Evolutionary conservation across 208 protist species (phyloP), one percentile per base, ranked within the genome.

Genomic region (Trypanosoma lewisi): DNA sequence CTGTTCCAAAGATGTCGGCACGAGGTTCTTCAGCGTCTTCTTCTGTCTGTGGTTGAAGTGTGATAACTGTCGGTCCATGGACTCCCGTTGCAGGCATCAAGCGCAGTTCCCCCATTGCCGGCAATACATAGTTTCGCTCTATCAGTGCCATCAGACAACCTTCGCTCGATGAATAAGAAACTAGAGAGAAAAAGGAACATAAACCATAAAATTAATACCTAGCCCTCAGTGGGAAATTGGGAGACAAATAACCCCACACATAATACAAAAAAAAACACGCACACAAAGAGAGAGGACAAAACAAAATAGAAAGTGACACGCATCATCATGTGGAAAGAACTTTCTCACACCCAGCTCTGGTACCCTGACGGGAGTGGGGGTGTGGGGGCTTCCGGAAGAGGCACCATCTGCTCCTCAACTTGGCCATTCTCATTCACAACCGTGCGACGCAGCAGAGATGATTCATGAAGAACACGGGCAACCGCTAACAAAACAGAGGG

Each of bases 381-480:
- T 12, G 57, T 37, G 2, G 77, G 68, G 0, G 73, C 77, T 33
- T 78, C 77, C 1, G 85, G 85, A 44, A 77, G 75, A 1, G 75
- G 70, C 3, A 91, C 60, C 23, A 77, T 12, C 65, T 81, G 44
- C 70, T 87, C 75, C 55, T 76, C 74, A 34, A 83, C 58, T 36
- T 63, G 49, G 11, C 70, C 78, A 25, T 73, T 60, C 3, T n/a
- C 62, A 19, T 75, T 76, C 50, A 83, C 72, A 4, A 51, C 66
- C 16, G 69, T 25, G 4, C 80, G 78, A 30, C 69, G 70, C 21
- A 93, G 80, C 5, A 83, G 68, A 19, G 76, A 53, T 4, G 80
- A 75, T 59, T 93, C 82, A 48, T 93, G 85, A 52, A 89, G 73
- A 39, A 89, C 82, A 34, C 79, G 79, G 25, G 82, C 69, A 4